Evolutionary conservation across 805 yeast genomes (phyloP).

Genomic region (Yarrowia divulgata): DNA sequence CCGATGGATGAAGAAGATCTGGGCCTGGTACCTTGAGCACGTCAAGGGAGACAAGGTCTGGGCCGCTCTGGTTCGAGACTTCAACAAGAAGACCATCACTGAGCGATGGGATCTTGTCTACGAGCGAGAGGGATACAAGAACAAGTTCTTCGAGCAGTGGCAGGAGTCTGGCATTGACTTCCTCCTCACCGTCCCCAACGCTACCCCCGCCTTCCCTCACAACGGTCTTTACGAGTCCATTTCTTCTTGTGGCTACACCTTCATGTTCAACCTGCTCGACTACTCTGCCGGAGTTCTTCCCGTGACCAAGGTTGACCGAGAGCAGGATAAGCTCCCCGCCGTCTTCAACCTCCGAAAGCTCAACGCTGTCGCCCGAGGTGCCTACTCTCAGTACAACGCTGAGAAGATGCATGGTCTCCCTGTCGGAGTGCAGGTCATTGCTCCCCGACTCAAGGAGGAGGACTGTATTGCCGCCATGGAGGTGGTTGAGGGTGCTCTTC

Average conservation of each 20-base stretch:
- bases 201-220: slow-evolving; percentile 56
- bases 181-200: slow-evolving; percentile 53
- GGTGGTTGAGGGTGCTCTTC: slow-evolving; percentile 51
- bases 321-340: slow-evolving; percentile 48
- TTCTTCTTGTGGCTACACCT: slow-evolving; percentile 60
- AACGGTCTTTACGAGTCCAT: slow-evolving; percentile 50
- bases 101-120: slow-evolving; percentile 52
- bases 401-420: slow-evolving; percentile 65
- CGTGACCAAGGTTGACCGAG: slow-evolving; percentile 60
- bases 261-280: slow-evolving; percentile 62
- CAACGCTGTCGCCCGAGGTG: slow-evolving; percentile 56
- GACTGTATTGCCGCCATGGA: slow-evolving; percentile 61
- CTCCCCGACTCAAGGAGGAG: slow-evolving; percentile 68
- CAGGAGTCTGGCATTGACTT: slow-evolving; percentile 52
- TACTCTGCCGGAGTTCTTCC: slow-evolving; percentile 66
- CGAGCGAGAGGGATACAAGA: slow-evolving; percentile 52
- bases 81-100: slow-evolving; percentile 50
- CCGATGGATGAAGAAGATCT: slow-evolving; percentile 49
- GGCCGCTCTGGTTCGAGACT: slow-evolving; percentile 52
- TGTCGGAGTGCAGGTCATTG: slow-evolving; percentile 69
- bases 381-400: slow-evolving; percentile 59
- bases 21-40: slow-evolving; percentile 50
- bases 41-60: slow-evolving; percentile 51
- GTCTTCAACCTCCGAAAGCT: slow-evolving; percentile 47
- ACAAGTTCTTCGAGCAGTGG: slow-evolving; percentile 50